These are phyloP conservation scores for Trametes maxima DNA, from an alignment of 768 basidiomycete species.

Conservation along the genomic window DNA sequence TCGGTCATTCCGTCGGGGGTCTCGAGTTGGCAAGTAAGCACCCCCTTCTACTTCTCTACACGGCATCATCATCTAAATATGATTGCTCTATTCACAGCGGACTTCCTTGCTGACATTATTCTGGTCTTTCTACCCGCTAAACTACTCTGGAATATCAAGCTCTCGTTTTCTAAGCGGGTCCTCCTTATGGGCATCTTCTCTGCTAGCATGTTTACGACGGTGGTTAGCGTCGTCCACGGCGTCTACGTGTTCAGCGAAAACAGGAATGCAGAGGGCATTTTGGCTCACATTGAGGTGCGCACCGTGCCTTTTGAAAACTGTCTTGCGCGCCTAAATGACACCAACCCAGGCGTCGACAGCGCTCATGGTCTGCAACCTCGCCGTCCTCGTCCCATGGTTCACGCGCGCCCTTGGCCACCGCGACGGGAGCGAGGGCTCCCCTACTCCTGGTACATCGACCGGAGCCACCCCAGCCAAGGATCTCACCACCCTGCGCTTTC, in stretches of 20 bases:
- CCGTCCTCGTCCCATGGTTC: slow-evolving; percentile 24
- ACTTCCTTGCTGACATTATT: slow-evolving; percentile 22
- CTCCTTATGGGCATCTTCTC: slow-evolving; percentile 24
- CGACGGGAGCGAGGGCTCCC: slow-evolving; percentile 14
- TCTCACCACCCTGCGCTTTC: slow-evolving; percentile 21
- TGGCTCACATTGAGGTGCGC: slow-evolving; percentile 21
- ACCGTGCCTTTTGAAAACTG: too few species aligned
- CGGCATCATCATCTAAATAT: too few species aligned
- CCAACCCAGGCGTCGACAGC: slow-evolving; percentile 13
- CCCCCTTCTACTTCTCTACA: neutral
- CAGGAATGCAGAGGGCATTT: slow-evolving; percentile 18
- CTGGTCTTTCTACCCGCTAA: slow-evolving; percentile 17
- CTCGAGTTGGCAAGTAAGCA: slow-evolving; percentile 22
- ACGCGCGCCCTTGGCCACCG: slow-evolving; percentile 16
- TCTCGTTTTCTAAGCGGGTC: neutral
- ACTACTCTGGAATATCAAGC: slow-evolving; percentile 17
- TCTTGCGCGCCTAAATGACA: neutral
- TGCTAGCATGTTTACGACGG: slow-evolving; percentile 23
- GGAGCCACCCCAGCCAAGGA: neutral
- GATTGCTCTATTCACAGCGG: slow-evolving; percentile 8
- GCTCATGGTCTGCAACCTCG: slow-evolving; percentile 23
- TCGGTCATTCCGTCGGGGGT: slow-evolving; percentile 19
- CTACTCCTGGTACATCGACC: neutral
- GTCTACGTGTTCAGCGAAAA: slow-evolving; percentile 19
- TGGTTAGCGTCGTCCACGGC: slow-evolving; percentile 22